phyloP scores from a whole-genome alignment of 2,329 filamentous ascomycete species.

The Fusarium ambrosium region DNA sequence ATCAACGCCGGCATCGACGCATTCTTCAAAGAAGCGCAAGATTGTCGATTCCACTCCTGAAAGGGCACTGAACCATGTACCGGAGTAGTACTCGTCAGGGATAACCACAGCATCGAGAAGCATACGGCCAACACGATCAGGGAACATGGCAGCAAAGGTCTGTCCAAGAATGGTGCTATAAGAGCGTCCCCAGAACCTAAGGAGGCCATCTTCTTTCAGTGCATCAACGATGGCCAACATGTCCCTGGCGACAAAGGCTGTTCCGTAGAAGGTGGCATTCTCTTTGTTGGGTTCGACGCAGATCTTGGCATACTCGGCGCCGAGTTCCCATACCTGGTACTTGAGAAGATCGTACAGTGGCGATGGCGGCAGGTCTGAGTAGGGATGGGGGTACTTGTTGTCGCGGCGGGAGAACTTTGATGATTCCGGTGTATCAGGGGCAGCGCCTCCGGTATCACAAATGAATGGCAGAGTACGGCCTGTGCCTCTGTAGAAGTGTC shows the following conservation, averaged over 20 bases:
- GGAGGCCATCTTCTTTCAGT: constrained; percentile 50
- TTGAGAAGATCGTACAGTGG: not conserved
- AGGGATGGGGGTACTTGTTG: constrained; percentile 4
- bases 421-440: not conserved
- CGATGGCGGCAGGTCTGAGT: constrained; percentile 1
- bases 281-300: constrained; percentile 45
- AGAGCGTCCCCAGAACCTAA: constrained; percentile 51
- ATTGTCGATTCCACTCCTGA: not conserved
- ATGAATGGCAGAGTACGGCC: constrained; percentile 22
- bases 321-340: not conserved
- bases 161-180: constrained; percentile 37
- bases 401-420: not conserved
- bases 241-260: constrained; percentile 54
- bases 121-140: constrained; percentile 30
- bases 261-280: constrained; percentile 47
- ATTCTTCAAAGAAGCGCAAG: constrained; percentile 12
- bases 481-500: constrained; percentile 11
- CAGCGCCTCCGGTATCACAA: not conserved
- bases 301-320: not conserved
- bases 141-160: constrained; percentile 38
- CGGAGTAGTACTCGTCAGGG: constrained; percentile 17
- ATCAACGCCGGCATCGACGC: constrained; percentile 12
- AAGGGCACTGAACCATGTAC: not conserved
- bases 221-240: constrained; percentile 55
- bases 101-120: constrained; percentile 29